Evolutionary conservation across 1,139 yeast genomes (phyloP), one percentile per base, ranked within the genome.

Genomic region (Pneumocystis wakefieldiae): DNA sequence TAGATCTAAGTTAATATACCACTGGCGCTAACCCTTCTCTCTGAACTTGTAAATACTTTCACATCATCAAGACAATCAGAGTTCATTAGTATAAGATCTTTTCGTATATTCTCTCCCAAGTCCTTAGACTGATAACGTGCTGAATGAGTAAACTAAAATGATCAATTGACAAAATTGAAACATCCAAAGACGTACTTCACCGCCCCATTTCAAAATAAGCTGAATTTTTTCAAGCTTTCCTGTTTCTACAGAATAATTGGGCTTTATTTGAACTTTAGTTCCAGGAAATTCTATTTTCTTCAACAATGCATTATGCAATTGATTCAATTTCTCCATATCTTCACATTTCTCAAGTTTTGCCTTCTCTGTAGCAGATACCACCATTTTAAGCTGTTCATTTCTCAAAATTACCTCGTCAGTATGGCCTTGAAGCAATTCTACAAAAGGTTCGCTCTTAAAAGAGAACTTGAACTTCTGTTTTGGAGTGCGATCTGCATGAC

Each of bases 401-500:
- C 99, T 80, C 63, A 94, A 90, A 63, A 94, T 92, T 38, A 94
- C 97, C 72, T 94, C 98, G 72, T 90, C 97, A 68, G 86, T 88
- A 71, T 92, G 96, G 0, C 97, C 98, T 73, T 92, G 92, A 68
- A 94, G 77, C 63, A 94, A 76, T 0, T 95, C 88, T 62, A 90
- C 85, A 71, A 94, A 94, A 14, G 89, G 80, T 14, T 90, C 91
- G 1, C 95, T 85, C 69, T 86, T 85, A 77, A 94, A 94, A 0
- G 97, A 90, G 74, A 89, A 94, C 73, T 94, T 94, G 78, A 94
- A 89, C 73, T 94, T 94, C 75, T 94, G 98, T 73, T 94, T 94
- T n/a, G 98, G 98, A 0, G 98, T 94, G 73, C 99, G 83, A 73
- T 94, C 99, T 3, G 98, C 98, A 75, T 94, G 99, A 70, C 99